Percentiles rank a stretch among this genome's conserved stretches.
phyloP scores from a whole-genome alignment of 495 filamentous ascomycete species.

The Acidiella bohemica region DNA sequence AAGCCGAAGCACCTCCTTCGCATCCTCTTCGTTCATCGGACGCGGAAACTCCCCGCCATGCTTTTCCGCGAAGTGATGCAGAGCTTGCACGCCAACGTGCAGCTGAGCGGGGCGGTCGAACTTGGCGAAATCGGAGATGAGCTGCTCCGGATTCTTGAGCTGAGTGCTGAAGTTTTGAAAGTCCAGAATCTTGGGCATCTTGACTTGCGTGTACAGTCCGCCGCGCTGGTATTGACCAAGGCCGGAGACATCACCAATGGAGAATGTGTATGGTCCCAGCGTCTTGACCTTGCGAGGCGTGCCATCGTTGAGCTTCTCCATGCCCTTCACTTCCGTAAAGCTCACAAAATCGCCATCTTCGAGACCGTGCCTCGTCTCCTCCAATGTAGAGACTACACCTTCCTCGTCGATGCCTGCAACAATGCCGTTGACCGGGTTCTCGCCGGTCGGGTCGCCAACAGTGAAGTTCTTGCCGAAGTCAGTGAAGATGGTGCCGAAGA shows the following conservation, averaged over 20 bases:
- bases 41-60: conserved; percentile 59
- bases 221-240: conserved; percentile 76
- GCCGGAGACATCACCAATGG: conserved; percentile 81
- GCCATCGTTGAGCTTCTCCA: conserved; percentile 74
- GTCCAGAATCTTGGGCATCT: conserved; percentile 89
- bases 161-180: conserved; percentile 68
- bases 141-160: conserved; percentile 70
- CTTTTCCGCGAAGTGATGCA: conserved; percentile 65
- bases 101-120: conserved; percentile 87
- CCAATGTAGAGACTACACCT: conserved; percentile 83
- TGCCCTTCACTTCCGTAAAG: conserved; percentile 83
- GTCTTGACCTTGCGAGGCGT: conserved; percentile 81
- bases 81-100: conserved; percentile 82
- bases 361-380: conserved; percentile 89
- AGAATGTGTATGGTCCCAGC: conserved; percentile 93
- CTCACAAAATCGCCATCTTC: conserved; percentile 95
- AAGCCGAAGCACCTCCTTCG: conserved; percentile 57
- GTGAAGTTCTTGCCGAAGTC: conserved; percentile 93
- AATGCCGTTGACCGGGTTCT: conserved; percentile 76
- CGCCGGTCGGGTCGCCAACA: conserved; percentile 77
- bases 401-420: conserved; percentile 78
- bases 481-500: conserved; percentile 94
- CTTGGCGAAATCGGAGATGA: conserved; percentile 94
- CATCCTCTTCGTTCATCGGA: conserved; percentile 74
- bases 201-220: conserved; percentile 86